Base-by-base conservation (phyloP, 2,329 filamentous ascomycete species). In the Pezizomycotina sp. region DNA sequence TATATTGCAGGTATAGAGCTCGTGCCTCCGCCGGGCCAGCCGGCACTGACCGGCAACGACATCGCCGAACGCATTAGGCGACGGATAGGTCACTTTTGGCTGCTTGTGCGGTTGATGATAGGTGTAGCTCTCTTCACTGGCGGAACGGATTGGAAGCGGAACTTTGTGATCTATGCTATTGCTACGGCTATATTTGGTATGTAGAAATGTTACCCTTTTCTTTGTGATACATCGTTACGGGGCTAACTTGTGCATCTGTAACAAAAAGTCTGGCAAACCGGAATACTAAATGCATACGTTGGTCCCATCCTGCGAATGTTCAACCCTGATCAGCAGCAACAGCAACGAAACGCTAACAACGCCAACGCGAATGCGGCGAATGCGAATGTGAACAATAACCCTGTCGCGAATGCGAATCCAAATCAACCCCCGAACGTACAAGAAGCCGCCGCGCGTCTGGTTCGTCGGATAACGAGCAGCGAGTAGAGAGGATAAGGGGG, bases 191-290 rank as follows among this genome's bases (percentile, higher is more conserved):
- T 51, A 9, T 51, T 51, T 32, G 30, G 48, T 50, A 45, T 31
- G 46, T 36, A 28, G 7, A 14, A 10, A 3, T 16, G n/a, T 25
- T 24, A 16, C 27, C 26, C 7, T 13, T n/a, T 5, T 14, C 27
- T 34, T 23, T 26, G 10, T 10, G n/a, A 22, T 13, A 22, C 9
- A 10, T 21, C 14, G 27, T 23, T 36, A 24, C 8, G 4, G 6
- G 10, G 16, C 6, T 27, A 5, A 25, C 14, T 13, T 6, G 27
- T 37, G 31, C 37, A 14, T 20, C 7, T 14, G 19, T 9, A 15
- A 13, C 9, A 27, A 28, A 13, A 32, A 49, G 46, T 50, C 25
- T 50, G 47, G 48, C 47, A 51, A 47, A 49, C 48, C 5, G 49
- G 49, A 8, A 36, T 51, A 7, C 39, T 47, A 23, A 36, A 46